Evolutionary conservation across 495 filamentous ascomycete species (phyloP).

Genomic region (Podospora tetraspora): DNA sequence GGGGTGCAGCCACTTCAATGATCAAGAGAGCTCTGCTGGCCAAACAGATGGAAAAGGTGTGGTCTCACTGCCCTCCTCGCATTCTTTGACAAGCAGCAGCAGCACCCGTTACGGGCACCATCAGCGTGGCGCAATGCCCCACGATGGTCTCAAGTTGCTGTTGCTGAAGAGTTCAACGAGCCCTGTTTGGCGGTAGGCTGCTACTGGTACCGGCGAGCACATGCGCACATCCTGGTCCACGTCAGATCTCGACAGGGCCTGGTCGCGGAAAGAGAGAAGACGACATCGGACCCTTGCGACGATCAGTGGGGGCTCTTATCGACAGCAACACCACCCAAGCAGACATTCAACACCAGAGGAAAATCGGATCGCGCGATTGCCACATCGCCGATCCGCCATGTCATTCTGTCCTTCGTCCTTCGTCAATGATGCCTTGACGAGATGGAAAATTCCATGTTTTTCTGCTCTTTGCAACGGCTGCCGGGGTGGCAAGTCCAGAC

Average conservation of each 20-base stretch:
- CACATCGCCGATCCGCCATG: background rate
- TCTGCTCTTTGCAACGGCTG: background rate
- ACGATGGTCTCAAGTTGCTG: background rate
- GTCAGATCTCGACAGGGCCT: background rate
- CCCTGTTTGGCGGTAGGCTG: background rate
- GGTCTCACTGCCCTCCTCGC: background rate
- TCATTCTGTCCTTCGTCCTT: background rate
- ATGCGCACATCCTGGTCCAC: background rate
- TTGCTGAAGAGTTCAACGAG: background rate
- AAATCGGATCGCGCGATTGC: background rate
- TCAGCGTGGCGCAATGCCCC: background rate
- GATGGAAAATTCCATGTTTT: background rate
- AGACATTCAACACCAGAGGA: background rate
- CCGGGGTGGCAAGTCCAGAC: background rate
- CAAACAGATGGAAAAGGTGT: background rate
- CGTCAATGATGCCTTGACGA: background rate
- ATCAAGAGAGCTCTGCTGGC: background rate
- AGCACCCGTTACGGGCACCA: background rate
- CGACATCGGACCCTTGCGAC: background rate
- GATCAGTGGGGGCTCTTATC: too few relatives aligned
- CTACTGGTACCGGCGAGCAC: background rate
- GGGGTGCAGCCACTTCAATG: constrained; percentile 6
- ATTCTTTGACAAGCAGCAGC: background rate
- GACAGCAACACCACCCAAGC: background rate
- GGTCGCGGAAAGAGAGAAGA: background rate